Evolutionary conservation across 208 protist species (phyloP), one percentile per base, ranked within the genome.

Genomic region (Acanthamoeba castellanii): DNA sequence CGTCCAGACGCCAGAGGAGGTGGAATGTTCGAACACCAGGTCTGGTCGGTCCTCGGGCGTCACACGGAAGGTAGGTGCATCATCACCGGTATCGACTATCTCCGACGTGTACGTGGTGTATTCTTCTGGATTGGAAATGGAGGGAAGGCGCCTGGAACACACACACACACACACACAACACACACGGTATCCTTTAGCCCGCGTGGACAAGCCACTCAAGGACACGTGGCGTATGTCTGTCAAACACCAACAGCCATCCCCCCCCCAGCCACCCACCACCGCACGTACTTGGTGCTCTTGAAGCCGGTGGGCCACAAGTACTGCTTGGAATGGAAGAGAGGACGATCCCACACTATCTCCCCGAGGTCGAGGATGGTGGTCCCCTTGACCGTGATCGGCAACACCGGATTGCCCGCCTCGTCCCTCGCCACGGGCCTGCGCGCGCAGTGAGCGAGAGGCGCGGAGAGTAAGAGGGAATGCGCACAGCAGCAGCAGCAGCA

Each of bases 271-370:
- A 55, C 50, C 13, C 50, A 55, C n/a, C n/a, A n/a, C n/a, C n/a
- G n/a, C n/a, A n/a, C 55, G 55, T 14, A 70, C 64, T 32, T 34
- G 30, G 84, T 91, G 22, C 84, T 91, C 18, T n/a, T 42, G 55
- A 91, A 91, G 84, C 84, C 84, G 34, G 59, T 50, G 6, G 84
- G 84, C 84, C 84, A 91, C 47, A 91, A 22, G 32, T 91, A 91
- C 27, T 91, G 45, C 84, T 91, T 91, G 9, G 52, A 70, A 16
- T 91, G 84, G 84, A 91, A 91, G 59, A 57, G 52, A 20, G 84
- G 84, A 42, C 84, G 84, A 37, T 91, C 55, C 50, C 59, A 70
- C 45, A 91, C 34, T 13, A 91, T 91, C 4, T 61, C 42, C 1
- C 84, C 84, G 11, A 91, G 84, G 55, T 42, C 18, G 34, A 55